Evolutionary conservation across 345 rosid species (phyloP), one percentile per base, ranked within the genome.

Genomic region (Hibiscus syriacus): DNA sequence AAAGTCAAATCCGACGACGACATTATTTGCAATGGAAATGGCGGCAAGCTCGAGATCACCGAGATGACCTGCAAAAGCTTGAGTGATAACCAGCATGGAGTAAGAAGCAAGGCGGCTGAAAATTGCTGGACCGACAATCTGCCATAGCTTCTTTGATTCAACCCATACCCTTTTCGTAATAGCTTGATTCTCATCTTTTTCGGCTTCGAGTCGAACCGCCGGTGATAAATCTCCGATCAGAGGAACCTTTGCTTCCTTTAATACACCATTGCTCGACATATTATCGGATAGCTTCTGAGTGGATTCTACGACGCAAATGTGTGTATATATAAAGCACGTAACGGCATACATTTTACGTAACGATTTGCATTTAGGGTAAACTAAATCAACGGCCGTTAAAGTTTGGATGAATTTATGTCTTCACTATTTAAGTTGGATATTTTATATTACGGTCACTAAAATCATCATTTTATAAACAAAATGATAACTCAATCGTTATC

Each of bases 1-100:
- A 17, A 84, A 80, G 78, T 89, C 90, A 64, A 94, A 84, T 20
- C 97, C 95, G 26, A 85, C 73, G 66, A 85, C 32, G 76, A 91
- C 90, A 76, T 75, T 94, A 59, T 70, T 80, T n/a, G 86, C 80
- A 32, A 94, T 85, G 70, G 99, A 87, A 38, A 91, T 78, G 22
- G 95, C 97, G n/a, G 95, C 99, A 23, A 94, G 91, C 73, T 91
- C 92, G 16, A 87, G 90, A 59, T 89, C 92, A 0, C 99, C 99
- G 32, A 93, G 79, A 73, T 91, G 97, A 43, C 99, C 99, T 9
- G 97, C 97, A 48, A 87, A 93, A 29, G 99, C 92, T 80, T 91
- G 99, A 43, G 97, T 91, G 55, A 94, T 91, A 70, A 94, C 80
- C 26, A 93, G 64, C 92, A 82, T 90, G n/a, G 97, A 83, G 50